Evolutionary conservation across 2,329 filamentous ascomycete species (phyloP), one percentile per base, ranked within the genome.

Genomic region (Metarhizium rileyi): DNA sequence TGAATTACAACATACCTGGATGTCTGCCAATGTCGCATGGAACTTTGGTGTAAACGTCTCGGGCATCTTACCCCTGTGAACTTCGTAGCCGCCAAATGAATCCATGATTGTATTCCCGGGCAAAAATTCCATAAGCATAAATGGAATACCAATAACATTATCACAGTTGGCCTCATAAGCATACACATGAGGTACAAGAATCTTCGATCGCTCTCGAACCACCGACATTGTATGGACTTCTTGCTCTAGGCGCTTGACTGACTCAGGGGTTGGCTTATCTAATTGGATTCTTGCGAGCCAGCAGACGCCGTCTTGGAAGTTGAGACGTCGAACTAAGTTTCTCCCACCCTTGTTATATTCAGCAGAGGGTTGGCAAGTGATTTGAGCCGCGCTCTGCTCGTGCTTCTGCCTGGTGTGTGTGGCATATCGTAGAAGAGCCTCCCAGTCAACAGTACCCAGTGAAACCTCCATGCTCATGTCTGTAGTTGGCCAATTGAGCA

Each of bases 91-190:
- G 38, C 58, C 55, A 8, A 40, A 38, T 12, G 53, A 49, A 55
- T 57, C 60, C 57, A 57, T 61, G 26, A 48, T 56, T 3, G 47
- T 60, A 52, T 57, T 61, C 47, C 59, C 64, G 45, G 55, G 61
- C 43, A 60, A 46, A 50, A 54, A 64, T 35, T 56, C 58, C 57
- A 66, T 63, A 22, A 67, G 50, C 5, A 63, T 59, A 48, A 60
- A 65, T 4, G 62, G 56, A 7, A 56, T 56, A 3, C 60, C 55
- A 20, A 60, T 52, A 3, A 45, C 23, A 46, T 64, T 63, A 7
- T 53, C 10, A 42, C 48, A 20, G 33, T 54, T 51, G 23, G 52
- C 8, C 46, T 60, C 55, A 47, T 53, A 61, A 4, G 52, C 57
- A 45, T 59, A 62, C 12, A 64, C 49, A 22, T 53, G 26, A 9